Percentiles rank a stretch among this genome's conserved stretches.
Evolutionary conservation across 148 eudicot genomes (phyloP).

Genomic region (Chenopodium berlandieri): DNA sequence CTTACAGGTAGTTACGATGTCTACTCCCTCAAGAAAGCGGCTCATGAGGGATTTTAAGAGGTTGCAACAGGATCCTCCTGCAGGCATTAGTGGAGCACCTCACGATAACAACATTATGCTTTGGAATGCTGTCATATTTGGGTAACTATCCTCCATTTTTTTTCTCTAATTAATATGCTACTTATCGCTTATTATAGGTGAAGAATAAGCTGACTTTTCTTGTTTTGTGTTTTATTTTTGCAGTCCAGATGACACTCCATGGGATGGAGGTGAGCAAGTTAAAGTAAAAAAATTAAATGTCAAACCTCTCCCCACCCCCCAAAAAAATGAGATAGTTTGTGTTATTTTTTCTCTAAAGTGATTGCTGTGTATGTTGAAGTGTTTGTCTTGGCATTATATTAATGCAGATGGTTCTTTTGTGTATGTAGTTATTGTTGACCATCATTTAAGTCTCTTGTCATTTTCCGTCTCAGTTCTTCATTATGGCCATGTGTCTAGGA

Average conservation of each 20-base stretch:
- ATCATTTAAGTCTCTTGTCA: neutral
- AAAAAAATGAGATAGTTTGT: neutral
- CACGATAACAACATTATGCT: conserved; percentile 52
- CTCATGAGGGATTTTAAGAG: conserved; percentile 57
- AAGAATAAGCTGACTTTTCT: conserved; percentile 21
- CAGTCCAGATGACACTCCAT: conserved; percentile 60
- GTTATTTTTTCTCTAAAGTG: neutral
- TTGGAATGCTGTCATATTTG: conserved; percentile 60
- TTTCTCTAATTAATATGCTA: neutral
- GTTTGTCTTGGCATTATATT: neutral
- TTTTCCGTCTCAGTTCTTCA: neutral
- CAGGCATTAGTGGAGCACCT: conserved; percentile 56
- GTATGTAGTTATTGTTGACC: neutral
- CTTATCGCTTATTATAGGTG: conserved; percentile 5
- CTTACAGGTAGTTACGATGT: conserved; percentile 35
- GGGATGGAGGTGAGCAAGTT: conserved; percentile 55
- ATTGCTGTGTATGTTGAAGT: neutral
- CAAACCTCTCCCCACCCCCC: neutral
- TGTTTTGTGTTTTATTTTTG: conserved; percentile 27
- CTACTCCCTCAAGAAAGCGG: conserved; percentile 51
- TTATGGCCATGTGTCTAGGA: neutral
- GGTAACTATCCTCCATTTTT: conserved; percentile 20
- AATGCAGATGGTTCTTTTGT: neutral
- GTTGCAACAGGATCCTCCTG: conserved; percentile 61
- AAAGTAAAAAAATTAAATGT: neutral